These are phyloP conservation scores for Aspergillus arachidicola DNA, from an alignment of 2,329 filamentous ascomycete genomes.

Conservation along the genomic window DNA sequence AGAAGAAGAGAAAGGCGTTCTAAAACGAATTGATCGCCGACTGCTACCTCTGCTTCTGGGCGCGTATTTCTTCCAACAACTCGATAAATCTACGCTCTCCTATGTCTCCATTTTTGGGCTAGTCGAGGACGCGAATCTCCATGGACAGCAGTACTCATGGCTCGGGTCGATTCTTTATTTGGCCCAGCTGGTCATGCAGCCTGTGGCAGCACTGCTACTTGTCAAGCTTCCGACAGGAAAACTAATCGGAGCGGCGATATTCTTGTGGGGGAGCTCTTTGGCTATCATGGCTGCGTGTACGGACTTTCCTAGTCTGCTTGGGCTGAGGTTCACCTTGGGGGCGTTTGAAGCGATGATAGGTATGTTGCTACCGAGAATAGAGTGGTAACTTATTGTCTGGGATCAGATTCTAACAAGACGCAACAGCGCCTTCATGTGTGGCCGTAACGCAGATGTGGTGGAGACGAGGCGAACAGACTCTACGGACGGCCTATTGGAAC, in stretches of 20 bases:
- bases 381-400: neutral
- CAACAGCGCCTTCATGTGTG: slow-evolving; percentile 53
- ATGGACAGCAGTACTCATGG: slow-evolving; percentile 59
- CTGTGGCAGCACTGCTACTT: slow-evolving; percentile 53
- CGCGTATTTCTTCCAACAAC: slow-evolving; percentile 62
- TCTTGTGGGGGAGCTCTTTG: slow-evolving; percentile 57
- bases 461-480: slow-evolving; percentile 60
- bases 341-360: slow-evolving; percentile 36
- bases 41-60: slow-evolving; percentile 56
- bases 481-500: slow-evolving; percentile 62
- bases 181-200: slow-evolving; percentile 62
- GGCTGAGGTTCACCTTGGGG: slow-evolving; percentile 49
- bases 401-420: neutral
- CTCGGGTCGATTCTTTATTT: slow-evolving; percentile 63
- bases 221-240: slow-evolving; percentile 53
- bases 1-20: slow-evolving; percentile 49
- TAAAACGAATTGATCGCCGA: slow-evolving; percentile 49
- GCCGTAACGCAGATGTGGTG: slow-evolving; percentile 66
- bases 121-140: slow-evolving; percentile 50
- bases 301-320: slow-evolving; percentile 51
- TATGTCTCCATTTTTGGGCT: slow-evolving; percentile 43
- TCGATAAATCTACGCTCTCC: slow-evolving; percentile 47
- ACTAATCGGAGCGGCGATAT: slow-evolving; percentile 54
- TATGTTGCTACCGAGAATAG: neutral
- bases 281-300: slow-evolving; percentile 56